phyloP scores from a whole-genome alignment of 805 yeast genomes.

The Kuraishia molischiana region DNA sequence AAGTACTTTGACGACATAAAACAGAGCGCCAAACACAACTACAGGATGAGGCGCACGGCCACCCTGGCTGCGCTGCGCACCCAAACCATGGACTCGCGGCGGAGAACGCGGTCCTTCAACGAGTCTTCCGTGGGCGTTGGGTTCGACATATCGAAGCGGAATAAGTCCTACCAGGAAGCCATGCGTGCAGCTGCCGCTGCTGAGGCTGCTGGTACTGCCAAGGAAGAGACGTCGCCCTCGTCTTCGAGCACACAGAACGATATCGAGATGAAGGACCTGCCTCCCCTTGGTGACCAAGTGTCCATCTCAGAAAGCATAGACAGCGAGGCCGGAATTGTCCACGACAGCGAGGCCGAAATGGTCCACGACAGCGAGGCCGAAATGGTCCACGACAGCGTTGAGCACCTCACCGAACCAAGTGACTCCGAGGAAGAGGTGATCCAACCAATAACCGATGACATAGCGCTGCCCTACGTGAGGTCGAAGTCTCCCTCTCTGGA shows the following conservation, averaged over 20 bases:
- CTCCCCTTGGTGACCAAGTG: not conserved
- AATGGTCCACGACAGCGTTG: slow-evolving; percentile 12
- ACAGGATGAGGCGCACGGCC: slow-evolving; percentile 72
- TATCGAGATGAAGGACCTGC: not conserved
- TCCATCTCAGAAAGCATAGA: not conserved
- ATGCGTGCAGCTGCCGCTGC: not conserved
- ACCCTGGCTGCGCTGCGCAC: slow-evolving; percentile 46
- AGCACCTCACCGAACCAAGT: slow-evolving; percentile 33
- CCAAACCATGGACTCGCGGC: slow-evolving; percentile 11
- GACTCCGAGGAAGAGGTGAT: slow-evolving; percentile 18
- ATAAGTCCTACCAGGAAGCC: not conserved
- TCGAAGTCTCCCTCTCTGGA: not conserved
- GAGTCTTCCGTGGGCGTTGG: not conserved
- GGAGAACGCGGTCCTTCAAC: slow-evolving; percentile 4
- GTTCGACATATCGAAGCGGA: not conserved
- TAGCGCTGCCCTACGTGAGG: slow-evolving; percentile 1
- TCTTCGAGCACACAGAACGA: slow-evolving; percentile 2
- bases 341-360: no score
- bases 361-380: no score
- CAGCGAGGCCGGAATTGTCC: no score
- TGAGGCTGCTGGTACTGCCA: not conserved
- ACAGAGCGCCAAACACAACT: slow-evolving; percentile 65
- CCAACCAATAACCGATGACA: not conserved
- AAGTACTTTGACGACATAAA: slow-evolving; percentile 77
- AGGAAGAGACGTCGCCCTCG: not conserved